These are phyloP conservation scores for Triangularia setosa DNA, from an alignment of 2,329 filamentous ascomycete genomes.

Conservation along the genomic window DNA sequence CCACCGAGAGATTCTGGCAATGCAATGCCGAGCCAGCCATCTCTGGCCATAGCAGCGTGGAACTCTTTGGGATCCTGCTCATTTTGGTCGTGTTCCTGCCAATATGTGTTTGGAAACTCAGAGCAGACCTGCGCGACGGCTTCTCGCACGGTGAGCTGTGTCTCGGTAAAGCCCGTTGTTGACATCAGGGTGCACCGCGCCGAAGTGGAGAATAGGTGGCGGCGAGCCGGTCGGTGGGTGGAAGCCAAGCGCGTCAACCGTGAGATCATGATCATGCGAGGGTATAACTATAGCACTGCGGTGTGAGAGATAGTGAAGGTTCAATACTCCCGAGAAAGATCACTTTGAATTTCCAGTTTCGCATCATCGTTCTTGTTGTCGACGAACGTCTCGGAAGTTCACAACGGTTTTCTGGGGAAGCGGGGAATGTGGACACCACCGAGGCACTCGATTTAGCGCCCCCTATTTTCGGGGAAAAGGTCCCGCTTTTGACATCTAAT, in stretches of 20 bases:
- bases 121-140: slow-evolving; percentile 65
- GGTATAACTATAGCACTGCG: neutral
- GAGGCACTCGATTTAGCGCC: neutral
- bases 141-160: slow-evolving; percentile 68
- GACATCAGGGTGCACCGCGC: slow-evolving; percentile 56
- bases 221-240: neutral
- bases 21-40: slow-evolving; percentile 79
- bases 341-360: neutral
- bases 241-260: slow-evolving; percentile 4
- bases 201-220: slow-evolving; percentile 35
- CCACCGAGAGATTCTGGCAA: slow-evolving; percentile 72
- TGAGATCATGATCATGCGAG: neutral
- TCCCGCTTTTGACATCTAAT: neutral
- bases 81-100: slow-evolving; percentile 68
- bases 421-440: neutral
- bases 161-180: slow-evolving; percentile 66
- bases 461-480: neutral
- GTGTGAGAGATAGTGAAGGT: neutral
- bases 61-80: slow-evolving; percentile 71
- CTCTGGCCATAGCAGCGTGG: slow-evolving; percentile 68
- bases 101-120: slow-evolving; percentile 70
- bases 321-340: neutral
- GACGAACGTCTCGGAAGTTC: too few species aligned
- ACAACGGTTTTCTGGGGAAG: neutral
- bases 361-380: neutral